Conservation (phyloP, 108 stramenopile genomes). For the Cyclotella choctawhatcheeana region DNA sequence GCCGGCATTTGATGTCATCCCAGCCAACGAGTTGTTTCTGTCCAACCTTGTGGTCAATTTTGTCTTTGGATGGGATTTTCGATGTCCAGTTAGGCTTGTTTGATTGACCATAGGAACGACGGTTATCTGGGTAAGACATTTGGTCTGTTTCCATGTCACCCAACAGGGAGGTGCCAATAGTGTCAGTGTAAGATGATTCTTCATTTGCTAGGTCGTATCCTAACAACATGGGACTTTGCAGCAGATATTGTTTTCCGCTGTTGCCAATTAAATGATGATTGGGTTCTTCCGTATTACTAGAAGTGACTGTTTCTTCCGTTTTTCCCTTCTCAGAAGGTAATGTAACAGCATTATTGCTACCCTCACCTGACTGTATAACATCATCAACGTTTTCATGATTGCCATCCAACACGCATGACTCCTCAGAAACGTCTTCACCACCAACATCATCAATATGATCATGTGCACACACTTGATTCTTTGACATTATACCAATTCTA, state of each 20-base stretch:
- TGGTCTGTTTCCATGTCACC: not conserved
- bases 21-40: constrained; percentile 14
- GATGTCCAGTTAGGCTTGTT: constrained; percentile 32
- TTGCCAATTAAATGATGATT: too few species aligned
- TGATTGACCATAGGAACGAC: constrained; percentile 31
- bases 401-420: too few species aligned
- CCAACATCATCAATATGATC: too few species aligned
- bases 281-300: too few species aligned
- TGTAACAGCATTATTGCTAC: too few species aligned
- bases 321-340: not conserved
- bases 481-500: too few species aligned
- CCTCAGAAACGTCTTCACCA: too few species aligned
- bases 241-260: not conserved
- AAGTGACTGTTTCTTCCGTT: too few species aligned
- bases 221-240: constrained; percentile 11
- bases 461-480: too few species aligned
- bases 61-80: not conserved
- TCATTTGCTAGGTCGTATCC: not conserved
- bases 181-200: not conserved
- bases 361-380: too few species aligned
- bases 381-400: too few species aligned
- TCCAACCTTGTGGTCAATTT: not conserved
- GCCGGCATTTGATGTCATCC: constrained; percentile 33
- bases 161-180: constrained; percentile 2
- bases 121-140: constrained; percentile 10